Evolutionary conservation across 192 early-diverging fungal genomes (phyloP).

Genomic region (Glomus cerebriforme): DNA sequence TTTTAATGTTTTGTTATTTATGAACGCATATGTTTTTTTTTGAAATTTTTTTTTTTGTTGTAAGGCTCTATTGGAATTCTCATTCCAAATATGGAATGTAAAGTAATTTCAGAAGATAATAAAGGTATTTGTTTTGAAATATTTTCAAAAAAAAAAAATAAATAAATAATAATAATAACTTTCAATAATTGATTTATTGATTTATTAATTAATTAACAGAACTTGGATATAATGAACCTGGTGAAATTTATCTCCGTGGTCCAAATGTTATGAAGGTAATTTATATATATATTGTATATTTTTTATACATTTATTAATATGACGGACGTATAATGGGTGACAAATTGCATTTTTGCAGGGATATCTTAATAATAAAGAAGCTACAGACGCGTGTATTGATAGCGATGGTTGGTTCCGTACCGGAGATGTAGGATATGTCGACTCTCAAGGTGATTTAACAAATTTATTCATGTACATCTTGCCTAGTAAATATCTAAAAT

Average conservation of each 20-base stretch:
- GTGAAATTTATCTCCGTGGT: conserved; percentile 85
- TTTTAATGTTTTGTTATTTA: neutral
- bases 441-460: conserved; percentile 57
- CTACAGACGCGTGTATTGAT: conserved; percentile 72
- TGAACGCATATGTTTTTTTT: neutral
- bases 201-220: conserved; percentile 37
- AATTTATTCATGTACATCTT: neutral
- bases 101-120: conserved; percentile 74
- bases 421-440: conserved; percentile 76
- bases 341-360: conserved; percentile 57
- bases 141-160: neutral
- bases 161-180: neutral
- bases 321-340: too few relatives aligned
- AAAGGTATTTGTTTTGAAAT: conserved; percentile 34
- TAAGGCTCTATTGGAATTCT: conserved; percentile 70
- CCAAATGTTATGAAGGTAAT: conserved; percentile 85
- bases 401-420: conserved; percentile 79
- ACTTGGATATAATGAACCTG: conserved; percentile 54
- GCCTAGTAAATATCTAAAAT: neutral
- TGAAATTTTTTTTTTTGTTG: conserved; percentile 10
- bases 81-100: conserved; percentile 71
- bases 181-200: too few relatives aligned
- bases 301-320: too few relatives aligned
- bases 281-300: conserved; percentile 13
- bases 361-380: conserved; percentile 78